Evolutionary conservation across 2,329 filamentous ascomycete species (phyloP).

Genomic region (Acrocalymma vagum): DNA sequence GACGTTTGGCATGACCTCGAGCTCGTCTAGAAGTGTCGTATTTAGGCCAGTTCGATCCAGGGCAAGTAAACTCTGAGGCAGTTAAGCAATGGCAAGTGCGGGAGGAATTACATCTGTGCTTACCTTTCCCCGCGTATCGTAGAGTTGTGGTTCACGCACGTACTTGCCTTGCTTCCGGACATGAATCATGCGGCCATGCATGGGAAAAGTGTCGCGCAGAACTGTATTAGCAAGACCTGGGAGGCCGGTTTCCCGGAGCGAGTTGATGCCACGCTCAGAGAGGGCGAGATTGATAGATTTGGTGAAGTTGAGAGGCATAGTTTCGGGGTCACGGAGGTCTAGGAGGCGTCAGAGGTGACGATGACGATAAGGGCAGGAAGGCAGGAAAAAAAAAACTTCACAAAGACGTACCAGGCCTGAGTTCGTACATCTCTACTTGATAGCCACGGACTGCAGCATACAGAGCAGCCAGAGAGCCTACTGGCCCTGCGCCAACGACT

Average conservation of each 20-base stretch:
- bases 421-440: constrained; percentile 92
- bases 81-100: neutral
- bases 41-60: constrained; percentile 88
- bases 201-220: constrained; percentile 82
- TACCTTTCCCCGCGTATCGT: constrained; percentile 88
- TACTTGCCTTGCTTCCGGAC: constrained; percentile 71
- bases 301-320: constrained; percentile 90
- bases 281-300: constrained; percentile 98
- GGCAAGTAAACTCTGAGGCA: constrained; percentile 77
- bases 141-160: constrained; percentile 83
- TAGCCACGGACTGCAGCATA: constrained; percentile 91
- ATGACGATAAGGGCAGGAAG: neutral
- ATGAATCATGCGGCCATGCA: constrained; percentile 98
- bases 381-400: constrained; percentile 1
- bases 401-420: constrained; percentile 77
- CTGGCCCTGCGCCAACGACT: constrained; percentile 90
- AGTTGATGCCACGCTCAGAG: constrained; percentile 91
- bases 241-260: constrained; percentile 76
- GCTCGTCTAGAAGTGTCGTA: constrained; percentile 80
- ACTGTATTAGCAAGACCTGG: constrained; percentile 76
- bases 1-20: constrained; percentile 87
- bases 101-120: constrained; percentile 31
- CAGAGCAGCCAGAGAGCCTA: constrained; percentile 88
- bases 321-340: constrained; percentile 89
- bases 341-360: constrained; percentile 5